Base-by-base conservation (phyloP, 192 early-diverging fungal genomes). In the Helicostylum pulchrum region DNA sequence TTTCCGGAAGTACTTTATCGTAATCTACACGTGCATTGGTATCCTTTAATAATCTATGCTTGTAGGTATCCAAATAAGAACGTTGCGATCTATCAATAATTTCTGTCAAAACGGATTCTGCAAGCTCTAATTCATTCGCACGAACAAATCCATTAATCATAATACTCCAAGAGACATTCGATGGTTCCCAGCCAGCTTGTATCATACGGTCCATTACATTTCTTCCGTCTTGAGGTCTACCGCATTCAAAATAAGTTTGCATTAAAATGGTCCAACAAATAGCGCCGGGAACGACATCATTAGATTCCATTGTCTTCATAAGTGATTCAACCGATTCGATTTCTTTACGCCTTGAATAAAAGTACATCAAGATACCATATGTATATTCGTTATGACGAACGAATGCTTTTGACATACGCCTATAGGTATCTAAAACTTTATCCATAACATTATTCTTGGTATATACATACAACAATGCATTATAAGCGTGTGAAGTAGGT, bases 391-490 rank as follows among this genome's bases (percentile, higher is more conserved):
- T 76, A 47, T 70, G 63, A 32, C 70, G 72, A 17, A 81, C 64
- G 8, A 54, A 67, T 9, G 68, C 61, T 11, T 65, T 62, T 7
- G 74, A 46, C 79, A 85, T 80, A 8, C 66, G 64, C 34, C 78
- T 66, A 45, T 78, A 85, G 31, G 74, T 78, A 17, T 65, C 58
- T 6, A 77, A 57, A 54, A 80, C 75, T 36, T 68, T 67, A 7
- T 77, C 74, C 31, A 80, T 32, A 19, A 81, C 79, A 6, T 75
- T 72, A 0, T 67, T 75, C 26, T 78, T 73, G 0, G 82, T 85
- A 64, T 88, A 92, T 0, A 90, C 91, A 57, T 85, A 80, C 49
- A 99, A 80, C 53, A 99, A 76, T 26, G 90, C 79, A 53, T 92
- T 95, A 71, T 88, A 96, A 0, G 90, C 91, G 3, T 88, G 76